Conservation (phyloP, 352 stramenopile species). For the Thalassiosira oceanica region DNA sequence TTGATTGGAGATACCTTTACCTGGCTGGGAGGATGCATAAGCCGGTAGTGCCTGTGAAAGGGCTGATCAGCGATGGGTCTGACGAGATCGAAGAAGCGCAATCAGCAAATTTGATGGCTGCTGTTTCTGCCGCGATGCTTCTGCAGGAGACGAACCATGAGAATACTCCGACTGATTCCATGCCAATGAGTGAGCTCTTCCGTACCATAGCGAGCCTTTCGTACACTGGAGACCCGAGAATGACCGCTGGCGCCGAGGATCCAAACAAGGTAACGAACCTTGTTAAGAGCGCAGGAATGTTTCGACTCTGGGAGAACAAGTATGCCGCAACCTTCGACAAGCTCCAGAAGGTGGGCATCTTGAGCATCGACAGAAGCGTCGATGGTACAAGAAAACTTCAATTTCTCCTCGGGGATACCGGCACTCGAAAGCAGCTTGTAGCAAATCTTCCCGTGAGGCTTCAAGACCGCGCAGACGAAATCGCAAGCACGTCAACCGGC, state of each 20-base stretch:
- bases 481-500: slow-evolving; percentile 17
- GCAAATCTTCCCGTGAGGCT: slow-evolving; percentile 34
- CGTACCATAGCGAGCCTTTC: slow-evolving; percentile 66
- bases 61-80: slow-evolving; percentile 5
- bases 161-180: slow-evolving; percentile 1
- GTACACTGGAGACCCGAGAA: slow-evolving; percentile 76
- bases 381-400: slow-evolving; percentile 10
- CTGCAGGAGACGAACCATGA: slow-evolving; percentile 15
- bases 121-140: slow-evolving; percentile 62
- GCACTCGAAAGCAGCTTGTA: slow-evolving; percentile 27
- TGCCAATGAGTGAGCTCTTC: slow-evolving; percentile 52
- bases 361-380: slow-evolving; percentile 13
- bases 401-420: slow-evolving; percentile 17
- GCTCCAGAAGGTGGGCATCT: slow-evolving; percentile 38
- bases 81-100: slow-evolving; percentile 50
- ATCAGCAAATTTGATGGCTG: slow-evolving; percentile 55
- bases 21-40: slow-evolving; percentile 77
- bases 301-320: slow-evolving; percentile 59
- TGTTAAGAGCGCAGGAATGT: slow-evolving; percentile 63
- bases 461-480: slow-evolving; percentile 23
- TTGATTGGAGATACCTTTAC: slow-evolving; percentile 73
- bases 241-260: slow-evolving; percentile 76
- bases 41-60: slow-evolving; percentile 55
- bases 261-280: slow-evolving; percentile 75
- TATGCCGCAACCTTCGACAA: slow-evolving; percentile 49